A percentile compares a stretch with the other conserved stretches of the same genome.
Evolutionary conservation across 305 asterid genomes (phyloP).

Genomic region (Petunia hybrid): DNA sequence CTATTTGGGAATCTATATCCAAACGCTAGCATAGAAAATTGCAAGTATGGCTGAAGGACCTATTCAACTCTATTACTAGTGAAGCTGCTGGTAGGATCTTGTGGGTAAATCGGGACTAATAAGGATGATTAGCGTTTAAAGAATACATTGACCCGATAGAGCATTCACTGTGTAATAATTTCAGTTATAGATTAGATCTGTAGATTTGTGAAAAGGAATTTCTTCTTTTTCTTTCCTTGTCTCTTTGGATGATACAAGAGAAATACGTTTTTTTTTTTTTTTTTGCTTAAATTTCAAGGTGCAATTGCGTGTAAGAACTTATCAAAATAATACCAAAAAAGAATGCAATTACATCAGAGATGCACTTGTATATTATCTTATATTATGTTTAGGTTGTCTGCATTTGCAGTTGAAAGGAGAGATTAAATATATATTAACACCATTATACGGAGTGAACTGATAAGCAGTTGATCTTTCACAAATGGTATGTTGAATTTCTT

Average conservation of each 20-base stretch:
- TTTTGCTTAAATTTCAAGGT: not conserved
- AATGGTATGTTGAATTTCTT: constrained; percentile 14
- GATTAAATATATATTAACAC: not conserved
- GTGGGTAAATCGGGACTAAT: not conserved
- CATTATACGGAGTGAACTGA: not conserved
- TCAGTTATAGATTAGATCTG: not conserved
- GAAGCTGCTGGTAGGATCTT: constrained; percentile 6
- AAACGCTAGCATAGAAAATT: not conserved
- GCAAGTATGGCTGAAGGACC: constrained; percentile 14
- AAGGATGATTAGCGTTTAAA: constrained; percentile 19
- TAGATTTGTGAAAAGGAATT: not conserved
- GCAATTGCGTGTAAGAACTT: not conserved
- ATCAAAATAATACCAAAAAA: not conserved
- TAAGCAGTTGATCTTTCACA: not conserved
- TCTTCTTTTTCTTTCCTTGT: not conserved
- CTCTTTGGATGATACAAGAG: not conserved
- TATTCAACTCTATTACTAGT: constrained; percentile 24
- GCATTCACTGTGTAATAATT: not conserved
- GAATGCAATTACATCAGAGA: not conserved
- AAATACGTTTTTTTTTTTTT: not conserved
- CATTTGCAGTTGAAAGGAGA: constrained; percentile 13
- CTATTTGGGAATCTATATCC: too few relatives aligned
- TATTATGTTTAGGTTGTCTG: constrained; percentile 14
- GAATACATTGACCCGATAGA: not conserved
- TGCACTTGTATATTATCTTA: not conserved